Evolutionary conservation across 2,329 filamentous ascomycete species (phyloP).

Genomic region (Aspergillus viridinutans): DNA sequence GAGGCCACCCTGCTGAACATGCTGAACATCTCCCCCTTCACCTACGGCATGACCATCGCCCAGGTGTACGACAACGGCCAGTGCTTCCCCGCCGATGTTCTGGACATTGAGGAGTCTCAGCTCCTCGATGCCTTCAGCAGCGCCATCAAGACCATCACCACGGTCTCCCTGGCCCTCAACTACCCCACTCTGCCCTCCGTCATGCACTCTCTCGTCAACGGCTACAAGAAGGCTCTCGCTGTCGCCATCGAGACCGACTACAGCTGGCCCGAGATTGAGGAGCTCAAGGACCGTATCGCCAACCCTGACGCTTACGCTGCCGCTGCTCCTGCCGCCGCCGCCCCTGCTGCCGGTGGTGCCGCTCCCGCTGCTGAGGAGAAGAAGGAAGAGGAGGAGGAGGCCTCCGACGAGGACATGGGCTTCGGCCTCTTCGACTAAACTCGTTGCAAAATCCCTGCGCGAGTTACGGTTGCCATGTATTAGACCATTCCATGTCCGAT

Average conservation of each 20-base stretch:
- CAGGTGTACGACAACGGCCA: slow-evolving; percentile 99
- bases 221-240: slow-evolving; percentile 90
- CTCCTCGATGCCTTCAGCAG: slow-evolving; percentile 76
- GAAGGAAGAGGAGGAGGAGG: slow-evolving; percentile 62
- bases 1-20: slow-evolving; percentile 99
- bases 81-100: slow-evolving; percentile 76
- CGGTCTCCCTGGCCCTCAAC: slow-evolving; percentile 85
- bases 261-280: slow-evolving; percentile 91
- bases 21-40: slow-evolving; percentile 99
- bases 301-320: slow-evolving; percentile 96
- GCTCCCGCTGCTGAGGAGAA: slow-evolving; percentile 51
- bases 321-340: slow-evolving; percentile 67
- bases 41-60: slow-evolving; percentile 92
- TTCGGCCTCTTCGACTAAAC: slow-evolving; percentile 75
- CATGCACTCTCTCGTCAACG: slow-evolving; percentile 94
- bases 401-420: slow-evolving; percentile 60
- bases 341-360: slow-evolving; percentile 48
- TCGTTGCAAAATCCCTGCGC: slow-evolving; percentile 17
- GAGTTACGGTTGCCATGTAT: slow-evolving; percentile 35
- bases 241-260: slow-evolving; percentile 86
- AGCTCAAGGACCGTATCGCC: slow-evolving; percentile 99
- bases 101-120: slow-evolving; percentile 94
- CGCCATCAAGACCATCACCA: slow-evolving; percentile 82
- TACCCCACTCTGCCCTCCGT: slow-evolving; percentile 95
- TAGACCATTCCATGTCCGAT: slow-evolving; percentile 32